Conservation (phyloP, 495 filamentous ascomycete genomes). For the Paragyromitra xinjiangensis region DNA sequence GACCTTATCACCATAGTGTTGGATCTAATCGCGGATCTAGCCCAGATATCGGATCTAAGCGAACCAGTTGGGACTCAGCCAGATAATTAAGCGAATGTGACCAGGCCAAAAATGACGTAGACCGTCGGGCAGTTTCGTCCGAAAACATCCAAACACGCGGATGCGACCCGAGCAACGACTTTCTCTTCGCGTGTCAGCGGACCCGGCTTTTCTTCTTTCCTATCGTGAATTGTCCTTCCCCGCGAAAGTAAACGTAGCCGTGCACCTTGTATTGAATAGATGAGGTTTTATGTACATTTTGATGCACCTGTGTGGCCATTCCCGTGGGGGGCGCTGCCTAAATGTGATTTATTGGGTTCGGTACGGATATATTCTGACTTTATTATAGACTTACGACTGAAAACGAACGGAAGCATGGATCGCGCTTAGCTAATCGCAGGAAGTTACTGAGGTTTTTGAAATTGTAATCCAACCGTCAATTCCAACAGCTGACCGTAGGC, state of each 20-base stretch:
- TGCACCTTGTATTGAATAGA: constrained; percentile 20
- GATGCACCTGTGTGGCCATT: constrained; percentile 27
- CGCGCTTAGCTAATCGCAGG: neutral
- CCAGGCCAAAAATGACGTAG: constrained; percentile 29
- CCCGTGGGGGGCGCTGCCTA: constrained; percentile 30
- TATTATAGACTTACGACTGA: constrained; percentile 8
- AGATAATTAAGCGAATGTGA: constrained; percentile 36
- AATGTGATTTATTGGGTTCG: constrained; percentile 30
- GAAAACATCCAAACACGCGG: constrained; percentile 32
- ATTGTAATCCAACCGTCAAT: constrained; percentile 8
- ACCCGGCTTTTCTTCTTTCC: constrained; percentile 38
- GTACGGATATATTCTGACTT: constrained; percentile 23
- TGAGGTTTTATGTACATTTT: constrained; percentile 17
- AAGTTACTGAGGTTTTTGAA: neutral
- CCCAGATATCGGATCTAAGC: constrained; percentile 47
- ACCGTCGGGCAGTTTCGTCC: constrained; percentile 44
- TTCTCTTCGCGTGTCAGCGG: constrained; percentile 33
- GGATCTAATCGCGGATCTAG: constrained; percentile 52
- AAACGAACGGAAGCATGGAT: neutral
- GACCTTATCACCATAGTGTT: constrained; percentile 33
- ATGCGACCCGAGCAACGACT: constrained; percentile 29
- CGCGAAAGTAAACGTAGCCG: constrained; percentile 17
- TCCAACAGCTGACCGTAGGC: constrained; percentile 17
- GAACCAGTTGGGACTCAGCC: constrained; percentile 30
- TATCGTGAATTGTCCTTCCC: constrained; percentile 2